Conservation (phyloP, 202 grass and related monocot genomes). For the Saccharum hybrid region DNA sequence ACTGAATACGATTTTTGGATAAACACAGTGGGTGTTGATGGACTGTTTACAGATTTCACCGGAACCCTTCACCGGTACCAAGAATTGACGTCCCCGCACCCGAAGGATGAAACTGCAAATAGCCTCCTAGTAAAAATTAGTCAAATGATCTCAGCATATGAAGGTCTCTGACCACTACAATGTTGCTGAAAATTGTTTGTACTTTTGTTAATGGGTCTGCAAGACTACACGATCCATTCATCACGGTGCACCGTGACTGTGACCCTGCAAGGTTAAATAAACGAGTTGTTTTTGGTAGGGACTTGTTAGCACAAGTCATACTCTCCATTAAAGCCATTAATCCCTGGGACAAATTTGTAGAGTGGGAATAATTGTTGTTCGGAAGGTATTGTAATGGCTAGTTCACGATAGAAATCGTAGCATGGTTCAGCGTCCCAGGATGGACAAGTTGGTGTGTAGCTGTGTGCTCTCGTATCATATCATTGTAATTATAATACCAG, state of each 20-base stretch:
- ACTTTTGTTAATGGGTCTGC: background rate
- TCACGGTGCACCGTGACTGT: background rate
- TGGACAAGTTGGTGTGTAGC: slow-evolving; percentile 14
- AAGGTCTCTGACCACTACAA: slow-evolving; percentile 49
- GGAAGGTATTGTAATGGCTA: background rate
- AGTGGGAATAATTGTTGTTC: background rate
- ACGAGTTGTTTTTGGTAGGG: background rate
- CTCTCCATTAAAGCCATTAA: slow-evolving; percentile 25
- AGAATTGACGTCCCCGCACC: slow-evolving; percentile 58
- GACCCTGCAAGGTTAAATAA: slow-evolving; percentile 19
- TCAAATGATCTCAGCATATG: slow-evolving; percentile 69
- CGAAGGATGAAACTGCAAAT: slow-evolving; percentile 52
- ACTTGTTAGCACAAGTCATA: background rate
- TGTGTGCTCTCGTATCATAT: background rate
- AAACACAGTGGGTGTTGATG: slow-evolving; percentile 72
- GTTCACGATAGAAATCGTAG: background rate
- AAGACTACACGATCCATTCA: background rate
- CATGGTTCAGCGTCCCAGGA: background rate
- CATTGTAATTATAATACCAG: background rate
- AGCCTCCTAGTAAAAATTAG: slow-evolving; percentile 68
- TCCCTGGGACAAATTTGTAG: background rate
- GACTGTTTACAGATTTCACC: slow-evolving; percentile 93
- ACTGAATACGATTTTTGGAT: slow-evolving; percentile 85
- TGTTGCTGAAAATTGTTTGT: background rate
- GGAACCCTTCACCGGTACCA: slow-evolving; percentile 73